These are phyloP conservation scores for Sporisorium graminicola DNA, from an alignment of 1,284 basidiomycete species.

Conservation along the genomic window DNA sequence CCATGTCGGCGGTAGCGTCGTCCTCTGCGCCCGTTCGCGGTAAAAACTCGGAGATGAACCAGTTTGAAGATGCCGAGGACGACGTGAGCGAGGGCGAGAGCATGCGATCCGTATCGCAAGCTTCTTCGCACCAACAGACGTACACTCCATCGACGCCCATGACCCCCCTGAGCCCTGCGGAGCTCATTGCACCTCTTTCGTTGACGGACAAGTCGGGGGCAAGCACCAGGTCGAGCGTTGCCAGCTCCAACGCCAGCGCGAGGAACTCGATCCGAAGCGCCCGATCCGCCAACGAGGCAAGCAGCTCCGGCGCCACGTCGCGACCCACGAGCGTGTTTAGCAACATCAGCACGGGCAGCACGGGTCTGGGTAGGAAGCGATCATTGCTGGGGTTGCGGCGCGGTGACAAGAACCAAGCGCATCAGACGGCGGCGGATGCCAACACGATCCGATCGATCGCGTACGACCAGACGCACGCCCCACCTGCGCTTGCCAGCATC, in stretches of 20 bases:
- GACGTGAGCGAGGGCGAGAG: slow-evolving; percentile 66
- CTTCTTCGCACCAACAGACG: slow-evolving; percentile 51
- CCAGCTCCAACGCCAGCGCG: slow-evolving; percentile 32
- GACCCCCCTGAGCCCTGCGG: slow-evolving; percentile 56
- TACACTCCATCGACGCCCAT: slow-evolving; percentile 48
- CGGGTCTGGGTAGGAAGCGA: slow-evolving; percentile 40
- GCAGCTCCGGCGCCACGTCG: slow-evolving; percentile 31
- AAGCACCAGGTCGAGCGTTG: slow-evolving; percentile 20
- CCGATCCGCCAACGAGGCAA: slow-evolving; percentile 23
- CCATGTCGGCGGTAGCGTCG: slow-evolving; percentile 6
- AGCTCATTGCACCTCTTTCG: slow-evolving; percentile 48
- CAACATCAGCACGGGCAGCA: slow-evolving; percentile 48
- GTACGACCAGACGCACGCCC: slow-evolving; percentile 42
- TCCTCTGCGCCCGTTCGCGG: slow-evolving; percentile 4
- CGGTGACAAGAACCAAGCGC: slow-evolving; percentile 28
- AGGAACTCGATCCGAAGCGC: slow-evolving; percentile 41
- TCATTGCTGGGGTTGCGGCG: slow-evolving; percentile 45
- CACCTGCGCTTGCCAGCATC: slow-evolving; percentile 34
- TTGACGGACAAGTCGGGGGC: slow-evolving; percentile 41
- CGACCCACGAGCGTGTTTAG: slow-evolving; percentile 56
- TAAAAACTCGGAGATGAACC: slow-evolving; percentile 64
- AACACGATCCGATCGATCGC: slow-evolving; percentile 45
- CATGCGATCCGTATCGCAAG: slow-evolving; percentile 50
- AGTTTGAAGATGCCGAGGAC: slow-evolving; percentile 75
- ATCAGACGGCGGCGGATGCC: slow-evolving; percentile 26